These are phyloP conservation scores for Bullera alba DNA, from an alignment of 768 basidiomycete species.

Conservation along the genomic window DNA sequence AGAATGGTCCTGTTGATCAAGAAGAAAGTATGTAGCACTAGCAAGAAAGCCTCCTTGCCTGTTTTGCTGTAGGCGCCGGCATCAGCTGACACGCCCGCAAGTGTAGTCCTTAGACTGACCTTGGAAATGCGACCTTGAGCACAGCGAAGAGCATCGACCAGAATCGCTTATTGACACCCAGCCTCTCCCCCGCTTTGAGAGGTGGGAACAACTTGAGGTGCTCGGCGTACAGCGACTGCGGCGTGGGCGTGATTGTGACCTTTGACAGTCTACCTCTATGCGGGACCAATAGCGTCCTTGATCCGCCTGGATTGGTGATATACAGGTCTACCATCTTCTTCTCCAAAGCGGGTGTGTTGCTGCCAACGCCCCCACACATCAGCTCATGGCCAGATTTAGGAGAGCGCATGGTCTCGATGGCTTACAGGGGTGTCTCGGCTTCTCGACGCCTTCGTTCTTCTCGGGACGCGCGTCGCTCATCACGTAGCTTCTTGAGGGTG, in stretches of 20 bases:
- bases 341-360: constrained; percentile 44
- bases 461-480: constrained; percentile 8
- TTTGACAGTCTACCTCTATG: constrained; percentile 60
- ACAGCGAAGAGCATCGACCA: constrained; percentile 67
- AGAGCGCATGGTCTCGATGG: neutral
- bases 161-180: constrained; percentile 64
- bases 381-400: neutral
- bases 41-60: constrained; percentile 62
- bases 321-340: constrained; percentile 51
- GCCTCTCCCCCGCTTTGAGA: constrained; percentile 49
- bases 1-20: constrained; percentile 78
- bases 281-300: constrained; percentile 61
- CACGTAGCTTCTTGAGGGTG: constrained; percentile 24
- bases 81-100: neutral
- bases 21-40: constrained; percentile 74
- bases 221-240: constrained; percentile 51
- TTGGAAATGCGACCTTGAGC: constrained; percentile 65
- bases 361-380: constrained; percentile 5
- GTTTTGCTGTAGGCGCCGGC: constrained; percentile 29
- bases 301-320: constrained; percentile 55
- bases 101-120: constrained; percentile 45
- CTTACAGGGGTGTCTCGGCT: constrained; percentile 49
- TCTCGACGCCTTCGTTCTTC: constrained; percentile 35
- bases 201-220: constrained; percentile 62
- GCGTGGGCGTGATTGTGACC: constrained; percentile 53